Conservation (phyloP, 768 basidiomycete species). For the Agrocybe pediades region DNA sequence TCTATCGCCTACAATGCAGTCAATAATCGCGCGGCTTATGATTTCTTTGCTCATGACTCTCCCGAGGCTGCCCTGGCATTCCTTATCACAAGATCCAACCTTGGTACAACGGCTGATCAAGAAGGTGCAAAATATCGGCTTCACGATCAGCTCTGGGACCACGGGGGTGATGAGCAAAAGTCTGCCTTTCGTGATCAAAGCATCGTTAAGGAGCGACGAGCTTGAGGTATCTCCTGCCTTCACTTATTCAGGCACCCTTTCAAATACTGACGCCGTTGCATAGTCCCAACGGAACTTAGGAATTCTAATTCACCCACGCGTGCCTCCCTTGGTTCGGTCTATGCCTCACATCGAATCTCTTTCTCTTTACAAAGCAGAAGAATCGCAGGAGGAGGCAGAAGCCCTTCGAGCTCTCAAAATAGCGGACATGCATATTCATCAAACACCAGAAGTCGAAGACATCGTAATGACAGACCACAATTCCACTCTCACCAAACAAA, state of each 20-base stretch:
- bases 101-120: conserved; percentile 47
- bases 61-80: conserved; percentile 55
- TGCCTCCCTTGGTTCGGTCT: conserved; percentile 73
- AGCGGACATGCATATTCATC: conserved; percentile 4
- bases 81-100: conserved; percentile 51
- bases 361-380: conserved; percentile 63
- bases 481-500: background rate
- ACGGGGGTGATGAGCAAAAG: conserved; percentile 62
- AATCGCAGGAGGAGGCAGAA: conserved; percentile 61
- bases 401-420: conserved; percentile 39
- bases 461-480: conserved; percentile 24
- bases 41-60: conserved; percentile 59
- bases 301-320: conserved; percentile 73
- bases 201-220: conserved; percentile 28
- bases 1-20: conserved; percentile 54
- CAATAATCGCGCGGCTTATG: conserved; percentile 58
- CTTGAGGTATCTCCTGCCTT: conserved; percentile 27
- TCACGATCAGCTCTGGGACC: conserved; percentile 55
- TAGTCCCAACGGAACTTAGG: conserved; percentile 47
- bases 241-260: background rate
- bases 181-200: conserved; percentile 54
- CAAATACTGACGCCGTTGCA: background rate
- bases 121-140: conserved; percentile 48
- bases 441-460: conserved; percentile 19
- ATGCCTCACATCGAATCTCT: conserved; percentile 64